Evolutionary conservation across 495 filamentous ascomycete genomes (phyloP).

Genomic region (Trichoderma orchidacearum): DNA sequence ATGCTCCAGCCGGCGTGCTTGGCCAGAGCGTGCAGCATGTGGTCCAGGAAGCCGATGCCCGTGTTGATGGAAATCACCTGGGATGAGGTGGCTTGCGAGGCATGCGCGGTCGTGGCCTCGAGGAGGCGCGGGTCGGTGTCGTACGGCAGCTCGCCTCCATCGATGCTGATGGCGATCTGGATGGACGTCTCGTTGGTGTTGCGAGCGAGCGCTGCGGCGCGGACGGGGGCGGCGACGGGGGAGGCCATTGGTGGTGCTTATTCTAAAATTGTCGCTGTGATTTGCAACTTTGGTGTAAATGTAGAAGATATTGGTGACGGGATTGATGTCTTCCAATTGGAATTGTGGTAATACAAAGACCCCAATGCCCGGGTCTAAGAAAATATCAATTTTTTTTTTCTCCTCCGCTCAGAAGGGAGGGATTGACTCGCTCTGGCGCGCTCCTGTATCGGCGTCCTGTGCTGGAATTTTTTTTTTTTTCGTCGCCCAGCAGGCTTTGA

Average conservation of each 20-base stretch:
- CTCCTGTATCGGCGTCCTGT: background rate
- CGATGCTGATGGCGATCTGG: conserved; percentile 76
- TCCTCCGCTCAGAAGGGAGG: too few relatives aligned
- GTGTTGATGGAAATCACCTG: conserved; percentile 83
- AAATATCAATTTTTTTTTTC: too few relatives aligned
- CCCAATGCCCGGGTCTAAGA: too few relatives aligned
- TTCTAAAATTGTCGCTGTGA: background rate
- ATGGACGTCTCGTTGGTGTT: conserved; percentile 97
- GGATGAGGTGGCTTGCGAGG: conserved; percentile 62
- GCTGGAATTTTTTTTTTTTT: background rate
- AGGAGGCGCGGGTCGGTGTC: conserved; percentile 30
- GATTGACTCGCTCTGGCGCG: too few relatives aligned
- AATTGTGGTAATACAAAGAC: background rate
- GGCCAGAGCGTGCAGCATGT: conserved; percentile 94
- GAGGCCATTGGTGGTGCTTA: conserved; percentile 19
- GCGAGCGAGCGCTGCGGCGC: conserved; percentile 65
- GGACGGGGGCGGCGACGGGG: conserved; percentile 22
- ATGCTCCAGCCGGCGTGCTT: conserved; percentile 94
- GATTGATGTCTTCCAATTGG: background rate
- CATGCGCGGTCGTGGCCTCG: conserved; percentile 43
- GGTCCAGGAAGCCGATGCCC: conserved; percentile 96
- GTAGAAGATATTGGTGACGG: background rate
- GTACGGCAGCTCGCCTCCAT: conserved; percentile 71
- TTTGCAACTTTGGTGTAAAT: too few relatives aligned
- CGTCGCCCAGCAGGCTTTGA: too few relatives aligned